phyloP scores from a whole-genome alignment of 2,329 filamentous ascomycete genomes.

The Sporothrix brunneoviolacea region DNA sequence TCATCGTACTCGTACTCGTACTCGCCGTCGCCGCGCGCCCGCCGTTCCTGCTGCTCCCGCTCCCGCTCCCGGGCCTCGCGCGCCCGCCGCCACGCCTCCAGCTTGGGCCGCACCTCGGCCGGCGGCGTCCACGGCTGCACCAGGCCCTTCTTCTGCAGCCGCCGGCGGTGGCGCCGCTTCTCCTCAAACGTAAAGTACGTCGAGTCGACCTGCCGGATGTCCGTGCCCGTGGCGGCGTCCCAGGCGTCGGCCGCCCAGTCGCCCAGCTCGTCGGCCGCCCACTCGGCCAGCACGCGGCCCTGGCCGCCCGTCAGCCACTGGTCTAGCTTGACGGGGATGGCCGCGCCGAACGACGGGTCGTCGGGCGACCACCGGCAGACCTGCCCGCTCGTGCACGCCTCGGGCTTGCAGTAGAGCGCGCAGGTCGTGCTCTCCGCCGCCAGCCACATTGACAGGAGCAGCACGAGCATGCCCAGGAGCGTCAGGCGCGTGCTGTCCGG shows the following conservation, averaged over 20 bases:
- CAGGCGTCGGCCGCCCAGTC: constrained; percentile 43
- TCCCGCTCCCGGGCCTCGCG: constrained; percentile 35
- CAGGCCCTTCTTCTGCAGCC: constrained; percentile 43
- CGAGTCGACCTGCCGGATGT: constrained; percentile 39
- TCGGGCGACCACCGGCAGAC: constrained; percentile 50
- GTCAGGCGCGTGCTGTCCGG: constrained; percentile 44
- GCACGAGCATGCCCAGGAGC: constrained; percentile 38
- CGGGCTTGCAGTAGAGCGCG: constrained; percentile 45
- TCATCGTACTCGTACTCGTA: not conserved
- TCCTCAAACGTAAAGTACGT: constrained; percentile 39
- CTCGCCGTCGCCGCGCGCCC: constrained; percentile 24
- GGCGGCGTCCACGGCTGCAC: constrained; percentile 30
- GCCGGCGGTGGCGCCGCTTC: constrained; percentile 42
- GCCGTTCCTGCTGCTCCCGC: too few species aligned
- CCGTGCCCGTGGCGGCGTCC: constrained; percentile 39
- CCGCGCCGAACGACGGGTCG: constrained; percentile 54
- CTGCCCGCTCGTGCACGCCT: constrained; percentile 37
- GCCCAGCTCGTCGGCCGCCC: constrained; percentile 35
- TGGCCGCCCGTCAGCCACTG: constrained; percentile 51
- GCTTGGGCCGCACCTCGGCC: constrained; percentile 36
- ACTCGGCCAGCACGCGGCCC: constrained; percentile 34
- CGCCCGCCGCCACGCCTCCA: constrained; percentile 39
- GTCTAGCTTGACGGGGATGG: constrained; percentile 56
- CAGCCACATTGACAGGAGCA: constrained; percentile 46
- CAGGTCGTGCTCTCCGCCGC: constrained; percentile 48